Percentiles rank a stretch among this genome's conserved stretches.
These are phyloP conservation scores for Mycena filopes DNA, from an alignment of 768 basidiomycete species.

Conservation along the genomic window DNA sequence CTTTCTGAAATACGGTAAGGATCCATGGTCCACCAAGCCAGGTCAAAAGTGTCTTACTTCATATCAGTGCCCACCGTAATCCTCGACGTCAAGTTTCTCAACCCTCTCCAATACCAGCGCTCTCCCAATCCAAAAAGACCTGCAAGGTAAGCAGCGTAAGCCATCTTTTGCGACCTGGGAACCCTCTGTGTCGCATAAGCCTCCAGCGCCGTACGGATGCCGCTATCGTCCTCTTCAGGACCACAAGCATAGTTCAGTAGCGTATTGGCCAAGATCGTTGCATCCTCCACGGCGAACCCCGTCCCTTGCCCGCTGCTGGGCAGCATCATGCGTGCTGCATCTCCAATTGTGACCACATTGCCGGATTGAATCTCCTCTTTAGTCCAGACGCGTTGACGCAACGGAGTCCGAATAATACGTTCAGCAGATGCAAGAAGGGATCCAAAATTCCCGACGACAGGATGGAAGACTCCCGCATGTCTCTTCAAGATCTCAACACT, in stretches of 20 bases:
- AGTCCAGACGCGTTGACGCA: slow-evolving; percentile 4
- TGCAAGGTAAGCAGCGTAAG: neutral
- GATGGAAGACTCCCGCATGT: slow-evolving; percentile 5
- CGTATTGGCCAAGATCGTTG: slow-evolving; percentile 6
- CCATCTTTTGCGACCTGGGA: slow-evolving; percentile 13
- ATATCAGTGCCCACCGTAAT: neutral
- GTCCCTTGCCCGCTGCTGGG: slow-evolving; percentile 5
- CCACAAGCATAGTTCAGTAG: neutral
- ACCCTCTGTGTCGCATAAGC: neutral
- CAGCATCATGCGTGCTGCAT: slow-evolving; percentile 6
- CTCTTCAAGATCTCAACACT: slow-evolving; percentile 9
- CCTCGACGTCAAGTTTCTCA: neutral
- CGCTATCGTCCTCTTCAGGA: neutral
- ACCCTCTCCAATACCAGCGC: neutral
- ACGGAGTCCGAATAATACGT: slow-evolving; percentile 6
- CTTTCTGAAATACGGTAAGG: neutral
- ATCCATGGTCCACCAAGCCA: neutral
- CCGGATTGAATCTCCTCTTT: slow-evolving; percentile 10
- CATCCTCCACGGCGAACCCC: slow-evolving; percentile 11
- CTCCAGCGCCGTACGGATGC: neutral
- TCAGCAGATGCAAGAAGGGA: neutral
- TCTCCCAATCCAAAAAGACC: neutral
- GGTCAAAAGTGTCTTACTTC: neutral
- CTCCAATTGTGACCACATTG: slow-evolving; percentile 4
- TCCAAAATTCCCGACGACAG: slow-evolving; percentile 8